A percentile compares a stretch with the other conserved stretches of the same genome.
These are phyloP conservation scores for Pleodorina starrii DNA, from an alignment of 139 green algal species.

Conservation along the genomic window DNA sequence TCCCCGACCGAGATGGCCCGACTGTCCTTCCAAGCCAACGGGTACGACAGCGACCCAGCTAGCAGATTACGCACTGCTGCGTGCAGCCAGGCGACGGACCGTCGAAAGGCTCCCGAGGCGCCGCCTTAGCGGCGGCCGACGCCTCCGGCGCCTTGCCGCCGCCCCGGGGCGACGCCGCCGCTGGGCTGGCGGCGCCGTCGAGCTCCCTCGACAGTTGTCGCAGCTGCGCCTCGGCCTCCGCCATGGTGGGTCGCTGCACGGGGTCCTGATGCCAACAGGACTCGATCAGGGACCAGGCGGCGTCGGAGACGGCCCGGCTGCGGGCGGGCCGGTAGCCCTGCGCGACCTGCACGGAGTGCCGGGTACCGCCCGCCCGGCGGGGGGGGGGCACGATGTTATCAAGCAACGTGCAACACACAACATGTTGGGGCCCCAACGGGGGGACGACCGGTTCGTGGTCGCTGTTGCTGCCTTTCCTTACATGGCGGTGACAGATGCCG, in stretches of 20 bases:
- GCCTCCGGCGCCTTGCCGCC: neutral
- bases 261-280: constrained; percentile 30
- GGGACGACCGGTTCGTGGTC: no score
- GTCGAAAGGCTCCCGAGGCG: neutral
- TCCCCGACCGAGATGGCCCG: no score
- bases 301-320: neutral
- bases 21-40: no score
- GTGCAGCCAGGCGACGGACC: neutral
- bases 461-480: no score
- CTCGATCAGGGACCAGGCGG: neutral
- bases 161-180: neutral
- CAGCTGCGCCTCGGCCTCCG: neutral
- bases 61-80: constrained; percentile 5
- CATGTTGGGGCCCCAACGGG: no score
- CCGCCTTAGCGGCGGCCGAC: neutral
- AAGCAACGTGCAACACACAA: neutral
- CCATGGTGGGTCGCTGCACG: constrained; percentile 21
- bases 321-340: constrained; percentile 1
- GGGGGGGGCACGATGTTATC: no score
- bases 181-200: neutral
- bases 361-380: no score
- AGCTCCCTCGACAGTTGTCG: neutral
- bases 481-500: no score
- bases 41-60: no score
- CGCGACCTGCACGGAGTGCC: constrained; percentile 6